Conservation (phyloP, 1,284 basidiomycete species). For the Apiotrichum sp. region DNA sequence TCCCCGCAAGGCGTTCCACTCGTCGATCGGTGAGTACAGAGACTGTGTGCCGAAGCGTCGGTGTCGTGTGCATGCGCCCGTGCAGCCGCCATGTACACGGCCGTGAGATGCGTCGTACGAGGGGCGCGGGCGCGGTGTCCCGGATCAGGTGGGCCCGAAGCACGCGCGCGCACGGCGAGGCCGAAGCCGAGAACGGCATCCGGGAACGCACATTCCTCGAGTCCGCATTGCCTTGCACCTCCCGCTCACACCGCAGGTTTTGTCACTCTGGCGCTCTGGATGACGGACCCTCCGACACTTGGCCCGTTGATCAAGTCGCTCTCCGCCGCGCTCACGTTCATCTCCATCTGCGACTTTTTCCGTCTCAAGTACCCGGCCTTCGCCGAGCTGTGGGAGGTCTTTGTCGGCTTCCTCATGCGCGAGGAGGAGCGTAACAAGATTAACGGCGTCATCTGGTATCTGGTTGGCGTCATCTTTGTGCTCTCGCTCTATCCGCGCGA, state of each 20-base stretch:
- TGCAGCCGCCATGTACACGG: too few species aligned
- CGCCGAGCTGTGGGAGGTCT: constrained; percentile 67
- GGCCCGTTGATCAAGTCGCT: constrained; percentile 60
- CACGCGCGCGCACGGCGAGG: too few species aligned
- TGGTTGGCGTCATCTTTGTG: constrained; percentile 79
- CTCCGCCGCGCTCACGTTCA: constrained; percentile 61
- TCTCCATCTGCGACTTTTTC: constrained; percentile 70
- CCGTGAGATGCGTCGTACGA: background rate
- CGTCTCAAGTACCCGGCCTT: constrained; percentile 66
- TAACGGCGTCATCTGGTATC: constrained; percentile 94
- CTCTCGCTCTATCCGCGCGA: constrained; percentile 76
- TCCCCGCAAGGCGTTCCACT: constrained; percentile 83
- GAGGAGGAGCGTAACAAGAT: constrained; percentile 77
- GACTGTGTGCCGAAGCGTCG: background rate
- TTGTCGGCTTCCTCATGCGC: constrained; percentile 85
- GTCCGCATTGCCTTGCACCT: too few species aligned
- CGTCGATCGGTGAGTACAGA: constrained; percentile 67
- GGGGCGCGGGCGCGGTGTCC: background rate
- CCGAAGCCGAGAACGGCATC: background rate
- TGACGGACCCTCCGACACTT: constrained; percentile 45
- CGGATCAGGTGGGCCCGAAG: too few species aligned
- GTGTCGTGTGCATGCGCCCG: background rate
- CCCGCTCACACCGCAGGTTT: constrained; percentile 57
- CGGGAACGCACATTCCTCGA: too few species aligned
- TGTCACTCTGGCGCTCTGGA: constrained; percentile 66